These are phyloP conservation scores for Eucalyptus globulus DNA, from an alignment of 345 rosid genomes.

Conservation along the genomic window DNA sequence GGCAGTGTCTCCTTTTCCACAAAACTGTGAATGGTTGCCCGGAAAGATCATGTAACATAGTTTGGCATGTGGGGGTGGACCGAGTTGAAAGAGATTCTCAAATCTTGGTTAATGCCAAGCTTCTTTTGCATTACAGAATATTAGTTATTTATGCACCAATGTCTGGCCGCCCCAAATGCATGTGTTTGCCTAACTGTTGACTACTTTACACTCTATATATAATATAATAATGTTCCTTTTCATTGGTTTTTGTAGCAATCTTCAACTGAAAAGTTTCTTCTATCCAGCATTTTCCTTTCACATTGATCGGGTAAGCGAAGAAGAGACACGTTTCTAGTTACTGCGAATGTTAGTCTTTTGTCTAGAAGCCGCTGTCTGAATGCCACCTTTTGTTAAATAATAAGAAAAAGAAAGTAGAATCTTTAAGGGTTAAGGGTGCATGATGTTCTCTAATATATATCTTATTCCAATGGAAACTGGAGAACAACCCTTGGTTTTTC, in stretches of 20 bases:
- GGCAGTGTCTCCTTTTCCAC: not conserved
- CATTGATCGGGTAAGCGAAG: not conserved
- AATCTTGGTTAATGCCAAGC: not conserved
- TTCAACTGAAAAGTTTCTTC: not conserved
- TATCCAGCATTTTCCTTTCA: not conserved
- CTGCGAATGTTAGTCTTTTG: not conserved
- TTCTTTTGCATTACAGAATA: not conserved
- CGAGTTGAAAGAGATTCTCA: not conserved
- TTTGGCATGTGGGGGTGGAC: not conserved
- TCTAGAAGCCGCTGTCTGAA: not conserved
- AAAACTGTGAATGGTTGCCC: not conserved
- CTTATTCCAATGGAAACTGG: not conserved
- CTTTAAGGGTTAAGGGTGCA: not conserved
- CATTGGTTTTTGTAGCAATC: not conserved
- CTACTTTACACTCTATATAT: not conserved
- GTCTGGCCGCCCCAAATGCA: not conserved
- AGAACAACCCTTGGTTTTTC: not conserved
- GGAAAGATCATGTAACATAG: not conserved
- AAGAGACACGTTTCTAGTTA: not conserved
- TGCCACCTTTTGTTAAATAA: not conserved
- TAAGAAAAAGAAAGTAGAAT: not conserved
- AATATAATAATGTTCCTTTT: not conserved
- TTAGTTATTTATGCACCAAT: not conserved
- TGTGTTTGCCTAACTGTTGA: not conserved
- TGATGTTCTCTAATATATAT: not conserved